phyloP scores from a whole-genome alignment of 768 basidiomycete species.

The Coprinopsis sp. region DNA sequence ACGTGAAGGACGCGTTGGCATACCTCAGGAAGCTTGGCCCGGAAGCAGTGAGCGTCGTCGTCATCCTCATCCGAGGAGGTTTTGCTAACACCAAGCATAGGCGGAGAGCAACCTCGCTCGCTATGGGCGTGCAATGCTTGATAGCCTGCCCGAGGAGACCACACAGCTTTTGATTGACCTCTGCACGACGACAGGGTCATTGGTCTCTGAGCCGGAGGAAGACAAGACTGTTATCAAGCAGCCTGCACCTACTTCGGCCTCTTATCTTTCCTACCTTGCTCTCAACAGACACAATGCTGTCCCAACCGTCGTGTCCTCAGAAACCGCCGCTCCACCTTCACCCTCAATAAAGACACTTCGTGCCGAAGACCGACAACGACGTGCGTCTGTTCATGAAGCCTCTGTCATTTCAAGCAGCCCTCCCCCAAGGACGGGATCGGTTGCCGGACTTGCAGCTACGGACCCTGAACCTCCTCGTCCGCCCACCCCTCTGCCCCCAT shows the following conservation, averaged over 20 bases:
- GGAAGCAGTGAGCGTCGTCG: conserved; percentile 54
- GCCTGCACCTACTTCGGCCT: conserved; percentile 38
- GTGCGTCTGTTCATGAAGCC: conserved; percentile 32
- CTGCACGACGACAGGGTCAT: conserved; percentile 65
- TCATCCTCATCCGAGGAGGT: background rate
- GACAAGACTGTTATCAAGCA: conserved; percentile 19
- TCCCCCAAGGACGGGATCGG: too few relatives aligned
- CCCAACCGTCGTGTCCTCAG: conserved; percentile 34
- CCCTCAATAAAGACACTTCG: conserved; percentile 45
- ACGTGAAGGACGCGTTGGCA: conserved; percentile 72
- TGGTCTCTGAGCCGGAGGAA: conserved; percentile 39
- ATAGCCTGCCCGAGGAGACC: conserved; percentile 79
- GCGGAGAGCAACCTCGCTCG: conserved; percentile 82
- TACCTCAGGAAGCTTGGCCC: conserved; percentile 79
- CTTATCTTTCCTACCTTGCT: conserved; percentile 79
- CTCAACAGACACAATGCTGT: conserved; percentile 53
- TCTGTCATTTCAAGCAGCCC: conserved; percentile 27
- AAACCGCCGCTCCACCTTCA: conserved; percentile 35
- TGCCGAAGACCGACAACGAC: conserved; percentile 32
- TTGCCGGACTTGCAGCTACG: conserved; percentile 18
- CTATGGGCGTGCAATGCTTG: conserved; percentile 85
- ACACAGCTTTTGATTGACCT: conserved; percentile 90
- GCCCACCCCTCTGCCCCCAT: conserved; percentile 35
- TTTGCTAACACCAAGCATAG: conserved; percentile 32
- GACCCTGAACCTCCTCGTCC: conserved; percentile 13